Evolutionary conservation across 805 yeast genomes (phyloP).

Genomic region (Isabelozyma heimii): DNA sequence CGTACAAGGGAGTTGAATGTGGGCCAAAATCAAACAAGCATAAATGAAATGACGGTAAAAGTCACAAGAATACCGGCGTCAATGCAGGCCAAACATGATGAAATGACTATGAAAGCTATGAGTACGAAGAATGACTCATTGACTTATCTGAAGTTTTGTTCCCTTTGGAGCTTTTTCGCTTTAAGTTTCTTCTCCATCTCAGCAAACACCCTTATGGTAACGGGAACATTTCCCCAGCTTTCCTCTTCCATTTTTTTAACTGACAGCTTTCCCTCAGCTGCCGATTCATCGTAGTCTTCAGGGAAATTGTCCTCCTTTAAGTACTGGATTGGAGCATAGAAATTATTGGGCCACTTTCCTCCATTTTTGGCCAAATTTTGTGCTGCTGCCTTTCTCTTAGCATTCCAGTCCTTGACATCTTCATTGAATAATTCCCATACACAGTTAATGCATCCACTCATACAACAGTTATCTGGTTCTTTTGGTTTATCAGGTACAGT

Average conservation of each 20-base stretch:
- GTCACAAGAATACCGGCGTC: too few species aligned
- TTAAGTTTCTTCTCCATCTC: conserved; percentile 72
- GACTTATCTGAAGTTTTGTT: neutral
- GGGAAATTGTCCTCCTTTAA: conserved; percentile 23
- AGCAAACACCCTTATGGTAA: conserved; percentile 77
- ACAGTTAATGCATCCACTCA: conserved; percentile 96
- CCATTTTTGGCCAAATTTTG: conserved; percentile 31
- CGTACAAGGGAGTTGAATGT: neutral
- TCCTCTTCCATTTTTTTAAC: conserved; percentile 15
- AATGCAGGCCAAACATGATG: too few species aligned
- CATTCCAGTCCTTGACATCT: conserved; percentile 81
- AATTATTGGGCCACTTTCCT: conserved; percentile 43
- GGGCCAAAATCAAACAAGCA: too few species aligned
- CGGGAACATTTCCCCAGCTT: conserved; percentile 58
- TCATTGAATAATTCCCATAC: conserved; percentile 94
- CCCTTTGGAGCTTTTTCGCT: conserved; percentile 20
- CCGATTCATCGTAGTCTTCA: conserved; percentile 9
- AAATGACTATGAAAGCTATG: too few species aligned
- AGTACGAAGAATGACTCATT: too few species aligned
- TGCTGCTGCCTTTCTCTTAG: conserved; percentile 57
- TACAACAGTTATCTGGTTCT: conserved; percentile 95
- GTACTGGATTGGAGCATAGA: conserved; percentile 36
- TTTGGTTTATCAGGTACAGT: conserved; percentile 77
- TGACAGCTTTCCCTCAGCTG: conserved; percentile 8
- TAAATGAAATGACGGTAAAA: too few species aligned